Conservation (phyloP, 805 yeast species). For the Ogataea neopini region DNA sequence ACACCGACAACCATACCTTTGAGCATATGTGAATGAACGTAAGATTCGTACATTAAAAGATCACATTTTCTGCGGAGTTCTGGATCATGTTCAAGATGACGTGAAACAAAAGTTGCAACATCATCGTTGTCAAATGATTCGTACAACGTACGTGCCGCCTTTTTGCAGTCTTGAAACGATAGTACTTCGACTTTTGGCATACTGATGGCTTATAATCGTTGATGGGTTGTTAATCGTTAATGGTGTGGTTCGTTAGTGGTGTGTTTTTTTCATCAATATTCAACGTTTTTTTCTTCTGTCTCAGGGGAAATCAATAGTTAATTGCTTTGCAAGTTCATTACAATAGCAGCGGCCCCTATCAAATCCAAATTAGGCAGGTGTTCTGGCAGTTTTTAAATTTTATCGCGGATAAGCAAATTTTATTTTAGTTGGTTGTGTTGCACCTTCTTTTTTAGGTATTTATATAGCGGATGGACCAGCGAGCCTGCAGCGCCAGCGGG, state of each 20-base stretch:
- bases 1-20: constrained; percentile 53
- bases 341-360: constrained; percentile 1
- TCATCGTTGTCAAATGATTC: constrained; percentile 37
- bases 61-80: constrained; percentile 36
- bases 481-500: too few species aligned
- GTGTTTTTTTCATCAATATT: neutral
- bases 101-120: constrained; percentile 34
- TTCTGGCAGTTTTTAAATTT: neutral
- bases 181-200: constrained; percentile 32
- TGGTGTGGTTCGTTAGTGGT: neutral
- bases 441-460: constrained; percentile 7
- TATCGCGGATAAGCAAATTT: constrained; percentile 4
- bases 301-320: neutral
- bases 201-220: neutral
- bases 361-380: constrained; percentile 2
- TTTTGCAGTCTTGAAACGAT: constrained; percentile 31
- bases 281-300: too few species aligned
- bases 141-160: constrained; percentile 38
- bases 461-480: constrained; percentile 3
- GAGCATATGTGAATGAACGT: constrained; percentile 49
- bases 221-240: neutral
- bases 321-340: neutral
- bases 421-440: neutral
- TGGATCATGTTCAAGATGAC: constrained; percentile 37
- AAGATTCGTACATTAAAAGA: constrained; percentile 48